Evolutionary conservation across 2,329 filamentous ascomycete species (phyloP), one percentile per base, ranked within the genome.

Genomic region (Colletotrichum cordylinicola): DNA sequence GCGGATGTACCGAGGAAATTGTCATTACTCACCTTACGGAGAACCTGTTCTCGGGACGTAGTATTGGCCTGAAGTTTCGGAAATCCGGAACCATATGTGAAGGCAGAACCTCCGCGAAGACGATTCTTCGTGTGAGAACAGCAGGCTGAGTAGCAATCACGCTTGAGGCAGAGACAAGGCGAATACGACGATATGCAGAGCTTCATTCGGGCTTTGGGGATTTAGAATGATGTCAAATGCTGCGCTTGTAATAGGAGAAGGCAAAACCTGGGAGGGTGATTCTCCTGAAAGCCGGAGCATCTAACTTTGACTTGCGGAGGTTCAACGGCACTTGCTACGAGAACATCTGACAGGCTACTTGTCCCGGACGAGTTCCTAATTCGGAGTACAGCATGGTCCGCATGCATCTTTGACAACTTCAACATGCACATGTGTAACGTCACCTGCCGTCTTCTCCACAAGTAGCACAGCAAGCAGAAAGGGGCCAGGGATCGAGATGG

Each of bases 31-130:
- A 52, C n/a, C n/a, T 52, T 13, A 1, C 10, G 43, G 18, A 24
- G 12, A 8, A 7, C 9, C 18, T 21, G n/a, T 2, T 3, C 12
- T 13, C 2, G 12, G 1, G 10, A 13, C 6, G 43, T n/a, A n/a
- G 43, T 48, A 21, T 52, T 48, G n/a, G 21, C n/a, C 10, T 52
- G 6, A 52, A 3, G 2, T 52, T 48, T 3, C 43, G 12, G n/a
- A 21, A 4, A 13, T 3, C 43, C 21, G 10, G n/a, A 52, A 21
- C 43, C n/a, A 13, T n/a, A 52, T 21, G n/a, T 10, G n/a, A 8
- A 52, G 6, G 43, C 10, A 13, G 10, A 52, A 52, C 10, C 12
- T 13, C n/a, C 10, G 2, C 21, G 18, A 52, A 21, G n/a, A n/a
- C 39, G 12, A n/a, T 21, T 21, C n/a, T 52, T 52, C n/a, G 43